phyloP scores from a whole-genome alignment of 768 basidiomycete genomes.

The Boletus reticulatus region DNA sequence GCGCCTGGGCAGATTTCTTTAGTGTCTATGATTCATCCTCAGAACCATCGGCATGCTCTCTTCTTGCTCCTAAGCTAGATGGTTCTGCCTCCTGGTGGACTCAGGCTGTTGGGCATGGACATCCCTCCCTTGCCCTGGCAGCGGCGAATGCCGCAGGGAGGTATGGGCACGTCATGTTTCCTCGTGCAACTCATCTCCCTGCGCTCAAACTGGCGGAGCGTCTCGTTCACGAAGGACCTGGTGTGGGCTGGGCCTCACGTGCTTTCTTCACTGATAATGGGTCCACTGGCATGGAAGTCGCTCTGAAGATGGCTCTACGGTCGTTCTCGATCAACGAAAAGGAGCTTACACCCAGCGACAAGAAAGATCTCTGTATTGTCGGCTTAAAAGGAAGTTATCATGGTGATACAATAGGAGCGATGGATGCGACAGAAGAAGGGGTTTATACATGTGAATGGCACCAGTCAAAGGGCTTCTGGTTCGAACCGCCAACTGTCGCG shows the following conservation, averaged over 20 bases:
- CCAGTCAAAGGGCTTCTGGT: constrained; percentile 87
- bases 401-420: constrained; percentile 95
- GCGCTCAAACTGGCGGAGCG: constrained; percentile 83
- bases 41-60: constrained; percentile 31
- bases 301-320: constrained; percentile 93
- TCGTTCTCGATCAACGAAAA: constrained; percentile 47
- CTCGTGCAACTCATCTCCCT: constrained; percentile 81
- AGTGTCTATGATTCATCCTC: constrained; percentile 52
- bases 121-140: constrained; percentile 74
- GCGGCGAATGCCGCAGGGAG: constrained; percentile 89
- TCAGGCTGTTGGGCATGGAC: constrained; percentile 83
- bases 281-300: constrained; percentile 96
- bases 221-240: constrained; percentile 72
- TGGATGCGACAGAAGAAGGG: constrained; percentile 93
- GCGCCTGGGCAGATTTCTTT: constrained; percentile 85
- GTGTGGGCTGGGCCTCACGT: constrained; percentile 85
- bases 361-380: constrained; percentile 67
- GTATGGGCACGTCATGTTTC: constrained; percentile 98
- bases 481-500: constrained; percentile 81
- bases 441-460: constrained; percentile 98
- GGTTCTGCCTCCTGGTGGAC: constrained; percentile 99
- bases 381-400: constrained; percentile 94
- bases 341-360: constrained; percentile 34
- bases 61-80: constrained; percentile 68
- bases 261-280: constrained; percentile 96